Percentiles rank a stretch among this genome's conserved stretches.
Conservation (phyloP, 129 eudicot species). For the Mikania micrantha region DNA sequence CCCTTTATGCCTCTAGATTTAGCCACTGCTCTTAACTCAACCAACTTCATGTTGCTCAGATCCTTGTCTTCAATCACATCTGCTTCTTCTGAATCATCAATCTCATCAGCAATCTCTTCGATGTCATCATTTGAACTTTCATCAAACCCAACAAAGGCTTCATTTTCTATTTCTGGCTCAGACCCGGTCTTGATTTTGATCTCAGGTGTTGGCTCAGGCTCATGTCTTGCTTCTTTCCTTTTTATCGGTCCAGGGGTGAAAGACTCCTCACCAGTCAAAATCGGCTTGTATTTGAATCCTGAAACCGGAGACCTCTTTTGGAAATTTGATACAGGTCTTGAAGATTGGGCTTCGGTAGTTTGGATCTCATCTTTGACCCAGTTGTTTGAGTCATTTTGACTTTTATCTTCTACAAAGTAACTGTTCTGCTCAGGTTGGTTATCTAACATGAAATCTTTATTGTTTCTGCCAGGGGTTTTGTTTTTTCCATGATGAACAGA, state of each 20-base stretch:
- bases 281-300: conserved; percentile 47
- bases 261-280: conserved; percentile 28
- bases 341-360: conserved; percentile 29
- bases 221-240: conserved; percentile 19
- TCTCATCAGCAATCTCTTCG: conserved; percentile 34
- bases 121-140: conserved; percentile 39
- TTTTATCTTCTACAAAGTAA: conserved; percentile 28
- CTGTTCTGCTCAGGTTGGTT: conserved; percentile 32
- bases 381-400: conserved; percentile 16
- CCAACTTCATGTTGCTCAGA: conserved; percentile 60
- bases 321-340: conserved; percentile 68
- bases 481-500: conserved; percentile 63
- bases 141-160: conserved; percentile 30
- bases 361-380: conserved; percentile 26
- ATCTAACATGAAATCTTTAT: conserved; percentile 35
- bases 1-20: conserved; percentile 88
- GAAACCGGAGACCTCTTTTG: conserved; percentile 83
- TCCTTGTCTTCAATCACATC: conserved; percentile 9
- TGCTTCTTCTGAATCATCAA: conserved; percentile 37
- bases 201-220: conserved; percentile 28
- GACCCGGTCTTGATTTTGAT: background rate
- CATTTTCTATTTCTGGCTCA: conserved; percentile 33
- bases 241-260: conserved; percentile 17
- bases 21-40: conserved; percentile 70
- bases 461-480: conserved; percentile 29